A percentile compares a stretch with the other conserved stretches of the same genome.
These are phyloP conservation scores for Testicularia cyperi DNA, from an alignment of 1,284 basidiomycete genomes.

Conservation along the genomic window DNA sequence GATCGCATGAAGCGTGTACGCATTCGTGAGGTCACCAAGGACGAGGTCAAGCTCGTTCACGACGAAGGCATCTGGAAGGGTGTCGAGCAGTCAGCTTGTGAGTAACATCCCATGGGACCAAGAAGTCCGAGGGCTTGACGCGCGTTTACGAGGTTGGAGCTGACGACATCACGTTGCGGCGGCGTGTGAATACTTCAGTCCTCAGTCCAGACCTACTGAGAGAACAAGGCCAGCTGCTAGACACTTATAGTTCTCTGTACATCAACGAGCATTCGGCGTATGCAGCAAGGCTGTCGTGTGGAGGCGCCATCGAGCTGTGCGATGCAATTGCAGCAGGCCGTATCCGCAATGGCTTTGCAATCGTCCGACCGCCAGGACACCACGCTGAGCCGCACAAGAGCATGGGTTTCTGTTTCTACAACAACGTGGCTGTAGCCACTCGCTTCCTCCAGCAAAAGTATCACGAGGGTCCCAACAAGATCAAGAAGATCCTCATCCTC, in stretches of 20 bases:
- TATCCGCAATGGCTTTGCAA: conserved; percentile 86
- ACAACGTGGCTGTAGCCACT: conserved; percentile 92
- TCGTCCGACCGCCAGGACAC: conserved; percentile 95
- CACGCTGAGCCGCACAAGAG: conserved; percentile 96
- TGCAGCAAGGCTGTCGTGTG: conserved; percentile 84
- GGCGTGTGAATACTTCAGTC: conserved; percentile 5
- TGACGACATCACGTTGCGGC: background rate
- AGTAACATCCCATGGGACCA: conserved; percentile 54
- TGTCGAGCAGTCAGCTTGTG: conserved; percentile 75
- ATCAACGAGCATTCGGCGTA: conserved; percentile 81
- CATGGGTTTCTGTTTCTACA: conserved; percentile 99
- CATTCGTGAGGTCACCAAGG: conserved; percentile 71
- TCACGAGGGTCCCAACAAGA: conserved; percentile 67
- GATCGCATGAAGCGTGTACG: conserved; percentile 75
- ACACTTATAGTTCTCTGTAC: conserved; percentile 79
- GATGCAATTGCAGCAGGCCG: conserved; percentile 79
- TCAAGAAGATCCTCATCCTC: conserved; percentile 77
- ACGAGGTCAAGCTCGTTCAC: conserved; percentile 86
- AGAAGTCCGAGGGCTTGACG: too few species aligned
- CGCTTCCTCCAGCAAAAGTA: conserved; percentile 63
- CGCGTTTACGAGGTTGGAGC: background rate
- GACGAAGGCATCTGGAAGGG: conserved; percentile 86
- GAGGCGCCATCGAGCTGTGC: conserved; percentile 88
- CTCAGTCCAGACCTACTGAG: conserved; percentile 42
- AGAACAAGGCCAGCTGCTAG: conserved; percentile 71